Percentiles rank a stretch among this genome's conserved stretches.
Evolutionary conservation across 257 asterid species (phyloP).

Genomic region (Prunella vulgaris): DNA sequence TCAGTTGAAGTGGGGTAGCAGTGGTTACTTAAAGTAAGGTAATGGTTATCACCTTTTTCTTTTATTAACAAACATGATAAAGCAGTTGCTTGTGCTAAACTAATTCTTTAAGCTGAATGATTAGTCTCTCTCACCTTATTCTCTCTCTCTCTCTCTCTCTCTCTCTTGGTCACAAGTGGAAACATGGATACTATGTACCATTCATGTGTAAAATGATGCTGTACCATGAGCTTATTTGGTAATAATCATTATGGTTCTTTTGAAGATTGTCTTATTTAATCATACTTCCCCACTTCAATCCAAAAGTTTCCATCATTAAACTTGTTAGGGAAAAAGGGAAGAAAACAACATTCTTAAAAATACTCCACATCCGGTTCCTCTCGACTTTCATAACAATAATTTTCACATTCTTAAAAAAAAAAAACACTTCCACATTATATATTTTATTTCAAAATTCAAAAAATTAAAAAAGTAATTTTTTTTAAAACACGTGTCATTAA

Average conservation of each 20-base stretch:
- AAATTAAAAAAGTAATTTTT: no score
- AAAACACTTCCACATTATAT: no score
- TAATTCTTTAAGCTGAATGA: conserved; percentile 10
- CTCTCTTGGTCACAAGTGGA: conserved; percentile 18
- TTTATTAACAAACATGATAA: conserved; percentile 13
- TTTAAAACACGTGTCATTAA: no score
- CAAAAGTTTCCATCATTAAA: conserved; percentile 20
- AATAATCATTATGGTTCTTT: conserved; percentile 17
- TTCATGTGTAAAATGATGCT: conserved; percentile 20
- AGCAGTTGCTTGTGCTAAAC: conserved; percentile 23
- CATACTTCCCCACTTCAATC: conserved; percentile 18
- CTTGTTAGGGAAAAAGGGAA: background rate
- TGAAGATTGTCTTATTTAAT: conserved; percentile 11
- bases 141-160: background rate
- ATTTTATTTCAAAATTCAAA: no score
- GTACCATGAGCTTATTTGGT: conserved; percentile 14
- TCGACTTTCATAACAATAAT: no score
- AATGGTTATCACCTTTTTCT: conserved; percentile 11
- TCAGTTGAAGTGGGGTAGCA: conserved; percentile 24
- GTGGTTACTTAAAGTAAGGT: conserved; percentile 24
- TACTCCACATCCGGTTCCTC: no score
- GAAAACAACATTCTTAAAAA: background rate
- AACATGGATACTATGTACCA: conserved; percentile 13
- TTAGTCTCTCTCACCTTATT: conserved; percentile 19
- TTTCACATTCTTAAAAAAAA: no score